Evolutionary conservation across 805 yeast species (phyloP).

Genomic region (Nadsonia fulvescens): DNA sequence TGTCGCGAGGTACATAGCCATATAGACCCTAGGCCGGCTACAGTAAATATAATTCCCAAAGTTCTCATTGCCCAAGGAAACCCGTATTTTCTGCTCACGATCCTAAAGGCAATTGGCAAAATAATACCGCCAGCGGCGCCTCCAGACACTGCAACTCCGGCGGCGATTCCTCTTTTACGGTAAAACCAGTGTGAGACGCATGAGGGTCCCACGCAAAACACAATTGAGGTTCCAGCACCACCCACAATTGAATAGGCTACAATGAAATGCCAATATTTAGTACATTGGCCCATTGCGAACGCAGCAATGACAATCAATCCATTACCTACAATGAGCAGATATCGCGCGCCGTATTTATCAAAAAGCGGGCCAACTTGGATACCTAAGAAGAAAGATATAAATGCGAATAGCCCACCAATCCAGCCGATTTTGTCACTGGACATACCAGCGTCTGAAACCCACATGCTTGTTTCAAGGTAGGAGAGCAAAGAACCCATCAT

Average conservation of each 20-base stretch:
- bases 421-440: slow-evolving; percentile 34
- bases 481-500: slow-evolving; percentile 44
- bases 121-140: slow-evolving; percentile 51
- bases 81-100: slow-evolving; percentile 30
- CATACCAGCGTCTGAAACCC: slow-evolving; percentile 36
- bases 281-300: slow-evolving; percentile 33
- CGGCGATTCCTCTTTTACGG: slow-evolving; percentile 36
- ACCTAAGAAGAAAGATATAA: slow-evolving; percentile 25
- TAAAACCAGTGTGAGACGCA: slow-evolving; percentile 47
- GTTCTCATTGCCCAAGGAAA: slow-evolving; percentile 43
- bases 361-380: slow-evolving; percentile 33
- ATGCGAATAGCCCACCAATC: slow-evolving; percentile 34
- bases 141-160: slow-evolving; percentile 47
- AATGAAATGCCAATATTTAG: slow-evolving; percentile 37
- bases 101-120: slow-evolving; percentile 35
- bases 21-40: slow-evolving; percentile 18
- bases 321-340: slow-evolving; percentile 28
- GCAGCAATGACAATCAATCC: slow-evolving; percentile 29
- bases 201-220: slow-evolving; percentile 31
- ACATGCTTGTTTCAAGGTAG: no score
- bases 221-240: slow-evolving; percentile 27
- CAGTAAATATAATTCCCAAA: slow-evolving; percentile 21
- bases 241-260: slow-evolving; percentile 35
- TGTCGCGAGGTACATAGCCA: slow-evolving; percentile 19
- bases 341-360: slow-evolving; percentile 38